These are phyloP conservation scores for Serendipita sp. DNA, from an alignment of 768 basidiomycete genomes.

Conservation along the genomic window DNA sequence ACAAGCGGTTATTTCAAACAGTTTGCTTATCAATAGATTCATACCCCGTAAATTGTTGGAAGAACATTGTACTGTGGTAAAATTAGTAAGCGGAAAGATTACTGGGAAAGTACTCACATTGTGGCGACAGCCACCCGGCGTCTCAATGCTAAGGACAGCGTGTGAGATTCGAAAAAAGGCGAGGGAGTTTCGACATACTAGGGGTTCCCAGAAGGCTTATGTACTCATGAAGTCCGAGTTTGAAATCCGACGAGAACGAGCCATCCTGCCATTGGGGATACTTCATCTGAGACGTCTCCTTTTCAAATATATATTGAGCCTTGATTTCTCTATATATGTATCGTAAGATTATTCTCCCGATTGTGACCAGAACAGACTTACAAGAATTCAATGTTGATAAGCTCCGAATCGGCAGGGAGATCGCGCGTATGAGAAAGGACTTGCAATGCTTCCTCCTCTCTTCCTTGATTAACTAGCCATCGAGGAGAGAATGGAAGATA, in stretches of 20 bases:
- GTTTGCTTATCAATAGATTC: not conserved
- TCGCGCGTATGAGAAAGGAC: constrained; percentile 47
- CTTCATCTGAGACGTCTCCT: constrained; percentile 37
- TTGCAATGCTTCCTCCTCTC: constrained; percentile 54
- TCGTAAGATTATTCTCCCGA: not conserved
- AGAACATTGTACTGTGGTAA: constrained; percentile 45
- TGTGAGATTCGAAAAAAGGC: not conserved
- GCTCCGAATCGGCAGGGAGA: constrained; percentile 38
- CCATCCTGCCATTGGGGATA: constrained; percentile 56
- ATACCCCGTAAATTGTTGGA: constrained; percentile 65
- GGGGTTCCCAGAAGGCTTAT: constrained; percentile 39
- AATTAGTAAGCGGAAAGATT: constrained; percentile 5
- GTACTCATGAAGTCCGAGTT: constrained; percentile 45
- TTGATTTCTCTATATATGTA: constrained; percentile 42
- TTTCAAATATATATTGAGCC: constrained; percentile 57
- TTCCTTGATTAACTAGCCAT: constrained; percentile 63
- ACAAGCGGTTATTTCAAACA: constrained; percentile 14
- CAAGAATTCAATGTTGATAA: constrained; percentile 62
- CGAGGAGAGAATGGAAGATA: constrained; percentile 72
- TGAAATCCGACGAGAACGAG: constrained; percentile 37
- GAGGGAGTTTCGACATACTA: constrained; percentile 18
- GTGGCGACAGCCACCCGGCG: constrained; percentile 48
- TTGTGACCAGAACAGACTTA: constrained; percentile 21
- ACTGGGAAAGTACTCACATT: constrained; percentile 22
- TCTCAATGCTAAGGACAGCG: constrained; percentile 31